phyloP scores from a whole-genome alignment of 2,329 filamentous ascomycete genomes.

The Exutisphaerella laricina region DNA sequence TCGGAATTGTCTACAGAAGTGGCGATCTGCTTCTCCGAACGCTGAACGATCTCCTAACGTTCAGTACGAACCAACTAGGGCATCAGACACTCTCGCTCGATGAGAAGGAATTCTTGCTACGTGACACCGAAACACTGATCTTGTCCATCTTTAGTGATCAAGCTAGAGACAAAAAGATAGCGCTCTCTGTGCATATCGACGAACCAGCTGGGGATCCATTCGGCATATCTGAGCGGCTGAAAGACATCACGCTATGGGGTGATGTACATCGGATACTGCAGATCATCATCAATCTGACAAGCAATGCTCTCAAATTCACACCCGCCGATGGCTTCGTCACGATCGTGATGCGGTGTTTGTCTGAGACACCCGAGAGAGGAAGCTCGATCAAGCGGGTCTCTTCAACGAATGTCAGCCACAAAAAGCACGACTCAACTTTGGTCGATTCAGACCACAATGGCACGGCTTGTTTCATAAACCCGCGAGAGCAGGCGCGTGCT shows the following conservation, averaged over 20 bases:
- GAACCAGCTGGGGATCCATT: slow-evolving; percentile 20
- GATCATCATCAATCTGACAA: slow-evolving; percentile 85
- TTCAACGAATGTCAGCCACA: not conserved
- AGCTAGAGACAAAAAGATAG: slow-evolving; percentile 72
- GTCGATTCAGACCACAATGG: slow-evolving; percentile 3
- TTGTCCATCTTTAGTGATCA: slow-evolving; percentile 85
- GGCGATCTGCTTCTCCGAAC: slow-evolving; percentile 79
- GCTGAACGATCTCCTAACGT: slow-evolving; percentile 81
- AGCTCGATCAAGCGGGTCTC: slow-evolving; percentile 10
- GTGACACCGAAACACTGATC: slow-evolving; percentile 76
- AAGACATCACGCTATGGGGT: slow-evolving; percentile 82
- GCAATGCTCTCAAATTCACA: slow-evolving; percentile 89
- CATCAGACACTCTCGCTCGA: slow-evolving; percentile 70
- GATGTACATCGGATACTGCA: slow-evolving; percentile 86
- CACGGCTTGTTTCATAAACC: slow-evolving; percentile 19
- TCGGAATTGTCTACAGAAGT: slow-evolving; percentile 85
- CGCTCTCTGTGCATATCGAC: slow-evolving; percentile 67
- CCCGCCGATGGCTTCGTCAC: slow-evolving; percentile 68
- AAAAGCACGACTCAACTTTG: not conserved
- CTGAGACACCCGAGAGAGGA: slow-evolving; percentile 41
- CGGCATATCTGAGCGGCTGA: slow-evolving; percentile 49
- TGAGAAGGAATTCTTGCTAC: slow-evolving; percentile 75
- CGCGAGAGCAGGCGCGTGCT: slow-evolving; percentile 7
- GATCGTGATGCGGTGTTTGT: slow-evolving; percentile 68
- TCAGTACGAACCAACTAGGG: slow-evolving; percentile 91